Base-by-base conservation (phyloP, 805 yeast genomes). In the Diddensiella caesifluorescens region DNA sequence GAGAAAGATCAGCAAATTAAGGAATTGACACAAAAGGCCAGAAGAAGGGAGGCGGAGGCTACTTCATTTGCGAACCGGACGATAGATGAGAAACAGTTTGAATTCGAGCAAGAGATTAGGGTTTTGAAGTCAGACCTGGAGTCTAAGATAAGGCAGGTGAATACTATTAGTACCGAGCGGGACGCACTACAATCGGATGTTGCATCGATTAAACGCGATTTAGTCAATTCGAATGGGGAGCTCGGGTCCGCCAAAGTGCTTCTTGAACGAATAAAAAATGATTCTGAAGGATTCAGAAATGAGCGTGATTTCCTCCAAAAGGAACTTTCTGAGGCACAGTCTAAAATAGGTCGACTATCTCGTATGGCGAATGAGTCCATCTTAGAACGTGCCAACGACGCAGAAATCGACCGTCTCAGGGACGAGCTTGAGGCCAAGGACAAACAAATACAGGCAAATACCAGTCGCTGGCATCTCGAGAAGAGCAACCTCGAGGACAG, bases 401-500 rank as follows among this genome's bases (percentile, higher is more conserved):
- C 47, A 21, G 54, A 46, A 7, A 32, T 42, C 10, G 51, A 63
- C 1, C 51, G 59, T 5, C 48, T 56, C 19, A 40, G 67, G 15
- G 53, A 64, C 38, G 68, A 44, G 15, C 32, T 30, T 10, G 49
- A 39, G 10, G 35, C 21, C 5, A 23, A 20, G 16, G 28, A 64
- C 36, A 56, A 57, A 15, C 68, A 67, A 37, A 50, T 67, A 7
- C 62, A 62, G 16, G 45, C n/a, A 62, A 60, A 26, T 45, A 59
- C 31, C 26, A 44, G 19, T 45, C 47, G 9, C 51, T 42, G 21
- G 20, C 39, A 15, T 45, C 39, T 16, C 35, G 49, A 18, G 44
- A 49, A 9, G 41, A 36, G n/a, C 30, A 51, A 5, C 18, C 44
- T 33, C 13, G 34, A 27, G 39, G 52, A 33, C 28, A 50, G 46